Conservation (phyloP, 257 asterid species). For the Nicotiana noctiflora region DNA sequence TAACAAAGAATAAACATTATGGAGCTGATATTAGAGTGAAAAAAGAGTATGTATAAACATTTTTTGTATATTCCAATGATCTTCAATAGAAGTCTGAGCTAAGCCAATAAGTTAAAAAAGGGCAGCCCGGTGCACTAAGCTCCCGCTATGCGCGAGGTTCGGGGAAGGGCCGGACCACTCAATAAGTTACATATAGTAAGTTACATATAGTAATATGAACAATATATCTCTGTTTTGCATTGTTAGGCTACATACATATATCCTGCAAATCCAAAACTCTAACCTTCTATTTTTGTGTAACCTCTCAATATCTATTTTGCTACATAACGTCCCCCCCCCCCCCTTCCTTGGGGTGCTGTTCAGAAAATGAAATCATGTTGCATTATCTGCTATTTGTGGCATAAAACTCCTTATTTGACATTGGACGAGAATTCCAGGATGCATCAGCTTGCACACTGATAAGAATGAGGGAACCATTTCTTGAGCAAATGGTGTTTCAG, state of each 20-base stretch:
- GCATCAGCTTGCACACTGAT: slow-evolving; percentile 26
- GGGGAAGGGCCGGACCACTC: too few species aligned
- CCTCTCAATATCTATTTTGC: too few species aligned
- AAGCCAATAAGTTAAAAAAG: neutral
- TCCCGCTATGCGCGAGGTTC: too few species aligned
- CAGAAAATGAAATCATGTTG: neutral
- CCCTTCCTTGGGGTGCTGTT: neutral
- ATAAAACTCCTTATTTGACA: neutral
- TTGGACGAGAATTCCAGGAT: neutral
- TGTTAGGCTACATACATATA: neutral
- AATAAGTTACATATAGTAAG: too few species aligned
- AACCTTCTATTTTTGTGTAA: too few species aligned
- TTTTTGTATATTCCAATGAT: neutral
- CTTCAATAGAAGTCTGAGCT: neutral
- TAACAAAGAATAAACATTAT: neutral
- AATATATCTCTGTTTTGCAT: neutral
- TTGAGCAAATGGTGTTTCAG: slow-evolving; percentile 55
- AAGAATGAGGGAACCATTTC: slow-evolving; percentile 76
- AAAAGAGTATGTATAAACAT: neutral
- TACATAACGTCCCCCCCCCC: too few species aligned
- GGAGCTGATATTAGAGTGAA: neutral
- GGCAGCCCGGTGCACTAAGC: too few species aligned
- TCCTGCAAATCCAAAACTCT: neutral
- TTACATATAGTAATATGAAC: neutral
- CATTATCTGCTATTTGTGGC: neutral